Base-by-base conservation (phyloP, 257 asterid species). In the Nicotiana noctiflora region DNA sequence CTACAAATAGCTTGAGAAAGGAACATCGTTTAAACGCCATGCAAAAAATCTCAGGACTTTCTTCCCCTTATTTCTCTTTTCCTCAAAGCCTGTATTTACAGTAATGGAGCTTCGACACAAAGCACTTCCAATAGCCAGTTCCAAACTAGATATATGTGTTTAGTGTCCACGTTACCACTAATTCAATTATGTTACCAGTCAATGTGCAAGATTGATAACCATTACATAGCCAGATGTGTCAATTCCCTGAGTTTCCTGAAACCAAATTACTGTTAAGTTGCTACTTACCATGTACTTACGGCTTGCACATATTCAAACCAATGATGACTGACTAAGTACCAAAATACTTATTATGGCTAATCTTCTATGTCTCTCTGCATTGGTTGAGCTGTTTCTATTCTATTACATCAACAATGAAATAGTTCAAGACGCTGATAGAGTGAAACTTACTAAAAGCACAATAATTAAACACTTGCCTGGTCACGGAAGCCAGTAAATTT, bases 401-500 rank as follows among this genome's bases (percentile, higher is more conserved):
- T 13, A 46, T 11, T 44, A 21, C 34, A 44, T 12, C 34, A 68
- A 13, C 37, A 21, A 72, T 8, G 60, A 23, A 46, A 72, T 21
- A 46, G 37, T 72, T 46, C 14, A 72, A 46, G 60, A 13, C 23
- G 1, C 23, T 46, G 37, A 46, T 46, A 23, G 46, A 46, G 21
- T 23, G 37, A 46, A 72, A 46, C 37, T 46, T 46, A 29, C 60
- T 72, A 13, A 72, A 40, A 72, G 40, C 32, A 46, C 49, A 72
- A 72, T 49, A 49, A 13, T 14, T 46, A 17, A 19, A 72, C 19
- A 40, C 13, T 68, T 83, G 90, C 99, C 98, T 91, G 98, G 84
- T 96, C 98, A 6, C 97, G 91, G 74, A 96, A 96, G 78, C 99
- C 98, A 75, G 93, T 92, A 82, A 96, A 96, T 84, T 96, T 96